These are phyloP conservation scores for Kodamaea nitidulidarum DNA, from an alignment of 805 yeast genomes.

Conservation along the genomic window DNA sequence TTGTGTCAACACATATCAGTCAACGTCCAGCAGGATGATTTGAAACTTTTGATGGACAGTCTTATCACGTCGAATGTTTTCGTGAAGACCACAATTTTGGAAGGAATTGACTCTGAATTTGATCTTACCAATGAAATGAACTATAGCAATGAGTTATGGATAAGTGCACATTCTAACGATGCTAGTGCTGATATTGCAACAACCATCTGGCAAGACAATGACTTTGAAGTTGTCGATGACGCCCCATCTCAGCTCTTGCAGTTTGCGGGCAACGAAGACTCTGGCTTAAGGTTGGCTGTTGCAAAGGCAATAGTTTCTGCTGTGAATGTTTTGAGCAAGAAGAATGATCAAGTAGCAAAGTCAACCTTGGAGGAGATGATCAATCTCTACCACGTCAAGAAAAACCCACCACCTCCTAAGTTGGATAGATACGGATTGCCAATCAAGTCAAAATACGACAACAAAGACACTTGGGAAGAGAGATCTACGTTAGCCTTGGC, in stretches of 20 bases:
- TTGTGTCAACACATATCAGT: constrained; percentile 73
- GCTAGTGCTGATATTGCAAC: constrained; percentile 61
- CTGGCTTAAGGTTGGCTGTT: constrained; percentile 67
- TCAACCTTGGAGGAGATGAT: constrained; percentile 44
- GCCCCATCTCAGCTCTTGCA: constrained; percentile 46
- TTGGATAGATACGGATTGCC: constrained; percentile 79
- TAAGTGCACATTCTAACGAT: constrained; percentile 72
- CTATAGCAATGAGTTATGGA: constrained; percentile 69
- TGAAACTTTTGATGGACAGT: constrained; percentile 52
- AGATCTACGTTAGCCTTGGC: constrained; percentile 79
- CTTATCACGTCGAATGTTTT: constrained; percentile 59
- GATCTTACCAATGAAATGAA: constrained; percentile 46
- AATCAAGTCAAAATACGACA: constrained; percentile 54
- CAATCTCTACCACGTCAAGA: constrained; percentile 53
- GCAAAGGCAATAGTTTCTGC: constrained; percentile 70
- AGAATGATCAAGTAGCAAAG: constrained; percentile 21
- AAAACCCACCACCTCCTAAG: constrained; percentile 72
- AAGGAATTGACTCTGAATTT: constrained; percentile 81
- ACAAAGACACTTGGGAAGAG: constrained; percentile 77
- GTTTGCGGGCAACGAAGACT: constrained; percentile 51
- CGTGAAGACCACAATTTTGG: constrained; percentile 76
- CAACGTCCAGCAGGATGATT: constrained; percentile 53
- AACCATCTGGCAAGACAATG: constrained; percentile 83
- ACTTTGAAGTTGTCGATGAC: constrained; percentile 42
- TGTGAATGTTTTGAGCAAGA: constrained; percentile 29